phyloP scores from a whole-genome alignment of 2,329 filamentous ascomycete genomes.

The Aspergillus calidoustus region DNA sequence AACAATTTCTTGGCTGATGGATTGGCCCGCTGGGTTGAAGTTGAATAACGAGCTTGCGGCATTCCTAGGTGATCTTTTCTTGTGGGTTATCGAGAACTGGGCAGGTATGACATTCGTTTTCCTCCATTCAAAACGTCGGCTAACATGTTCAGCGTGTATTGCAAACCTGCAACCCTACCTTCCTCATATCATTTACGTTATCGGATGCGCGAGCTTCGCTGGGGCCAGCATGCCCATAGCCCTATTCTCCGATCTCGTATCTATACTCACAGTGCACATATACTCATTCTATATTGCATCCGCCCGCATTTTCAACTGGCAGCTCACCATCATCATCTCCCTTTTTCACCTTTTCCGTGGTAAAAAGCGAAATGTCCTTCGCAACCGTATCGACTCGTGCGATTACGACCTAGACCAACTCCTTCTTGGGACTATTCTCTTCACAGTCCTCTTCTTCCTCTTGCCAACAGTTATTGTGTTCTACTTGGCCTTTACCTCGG shows the following conservation, averaged over 20 bases:
- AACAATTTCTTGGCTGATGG: constrained; percentile 95
- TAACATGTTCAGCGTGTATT: constrained; percentile 65
- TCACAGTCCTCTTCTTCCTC: constrained; percentile 92
- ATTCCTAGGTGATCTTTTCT: constrained; percentile 93
- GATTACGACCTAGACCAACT: constrained; percentile 98
- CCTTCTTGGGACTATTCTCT: constrained; percentile 92
- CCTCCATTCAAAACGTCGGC: constrained; percentile 1
- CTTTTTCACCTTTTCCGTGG: constrained; percentile 98
- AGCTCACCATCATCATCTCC: constrained; percentile 92
- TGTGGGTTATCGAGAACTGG: constrained; percentile 99
- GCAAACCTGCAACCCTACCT: constrained; percentile 75
- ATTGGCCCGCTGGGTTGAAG: constrained; percentile 91
- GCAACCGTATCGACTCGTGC: constrained; percentile 97
- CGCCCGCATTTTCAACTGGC: constrained; percentile 97
- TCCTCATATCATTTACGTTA: constrained; percentile 86
- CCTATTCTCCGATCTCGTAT: constrained; percentile 90
- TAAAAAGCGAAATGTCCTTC: constrained; percentile 95
- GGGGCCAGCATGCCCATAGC: constrained; percentile 97
- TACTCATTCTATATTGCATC: constrained; percentile 98
- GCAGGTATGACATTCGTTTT: constrained; percentile 61
- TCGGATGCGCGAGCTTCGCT: constrained; percentile 92
- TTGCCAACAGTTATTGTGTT: constrained; percentile 95
- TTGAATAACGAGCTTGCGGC: constrained; percentile 89
- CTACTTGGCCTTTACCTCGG: constrained; percentile 93
- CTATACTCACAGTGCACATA: constrained; percentile 90